phyloP scores from a whole-genome alignment of 139 green algal species.

The Spirogloea muscicola region DNA sequence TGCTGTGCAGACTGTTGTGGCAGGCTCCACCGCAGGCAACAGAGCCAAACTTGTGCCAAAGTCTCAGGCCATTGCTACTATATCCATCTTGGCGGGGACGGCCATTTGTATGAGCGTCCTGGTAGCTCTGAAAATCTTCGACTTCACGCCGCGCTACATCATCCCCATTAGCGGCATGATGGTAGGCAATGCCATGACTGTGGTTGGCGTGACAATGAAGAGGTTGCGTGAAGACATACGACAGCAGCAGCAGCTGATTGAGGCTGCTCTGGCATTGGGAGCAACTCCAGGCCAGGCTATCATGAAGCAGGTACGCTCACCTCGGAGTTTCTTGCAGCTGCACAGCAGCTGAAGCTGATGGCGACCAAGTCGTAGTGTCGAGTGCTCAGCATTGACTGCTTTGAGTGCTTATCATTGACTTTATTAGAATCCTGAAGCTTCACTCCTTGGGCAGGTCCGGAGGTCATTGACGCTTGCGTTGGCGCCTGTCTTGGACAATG shows the following conservation, averaged over 20 bases:
- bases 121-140: conserved; percentile 17
- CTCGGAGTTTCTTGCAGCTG: too few species aligned
- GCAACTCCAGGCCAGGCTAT: conserved; percentile 25
- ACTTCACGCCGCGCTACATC: conserved; percentile 18
- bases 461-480: conserved; percentile 3
- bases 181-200: conserved; percentile 39
- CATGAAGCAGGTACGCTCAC: conserved; percentile 9
- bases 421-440: too few species aligned
- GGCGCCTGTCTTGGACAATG: conserved; percentile 21
- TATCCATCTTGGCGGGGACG: conserved; percentile 7
- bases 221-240: conserved; percentile 28
- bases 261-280: conserved; percentile 32
- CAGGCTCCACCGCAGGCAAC: conserved; percentile 26
- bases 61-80: background rate
- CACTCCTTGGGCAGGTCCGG: background rate
- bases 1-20: background rate
- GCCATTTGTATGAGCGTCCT: background rate
- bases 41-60: conserved; percentile 16
- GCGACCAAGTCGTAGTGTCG: too few species aligned
- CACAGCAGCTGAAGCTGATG: too few species aligned
- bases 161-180: conserved; percentile 40
- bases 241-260: too few species aligned
- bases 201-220: conserved; percentile 32
- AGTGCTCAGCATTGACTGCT: too few species aligned
- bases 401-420: too few species aligned